A percentile compares a stretch with the other conserved stretches of the same genome.
Conservation (phyloP, 257 asterid species). For the Nicotiana paniculata region DNA sequence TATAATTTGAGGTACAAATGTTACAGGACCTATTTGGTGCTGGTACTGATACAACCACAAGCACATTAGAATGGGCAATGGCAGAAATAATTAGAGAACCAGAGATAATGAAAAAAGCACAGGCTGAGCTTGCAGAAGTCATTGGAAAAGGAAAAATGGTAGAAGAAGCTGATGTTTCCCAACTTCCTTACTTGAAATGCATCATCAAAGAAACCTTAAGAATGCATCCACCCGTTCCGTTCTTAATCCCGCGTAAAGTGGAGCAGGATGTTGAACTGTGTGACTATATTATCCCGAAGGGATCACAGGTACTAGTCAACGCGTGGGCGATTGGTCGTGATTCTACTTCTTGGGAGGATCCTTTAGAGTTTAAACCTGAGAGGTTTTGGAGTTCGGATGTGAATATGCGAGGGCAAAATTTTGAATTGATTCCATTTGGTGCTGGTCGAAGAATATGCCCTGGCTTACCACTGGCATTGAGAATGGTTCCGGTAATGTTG, state of each 20-base stretch:
- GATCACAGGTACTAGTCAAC: conserved; percentile 15
- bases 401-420: neutral
- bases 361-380: conserved; percentile 20
- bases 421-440: conserved; percentile 9
- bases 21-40: conserved; percentile 13
- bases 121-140: conserved; percentile 10
- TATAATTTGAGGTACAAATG: neutral
- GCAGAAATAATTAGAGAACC: conserved; percentile 21
- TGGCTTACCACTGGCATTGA: neutral
- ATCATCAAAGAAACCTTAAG: conserved; percentile 28
- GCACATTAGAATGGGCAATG: conserved; percentile 27
- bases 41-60: conserved; percentile 20
- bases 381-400: neutral
- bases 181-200: conserved; percentile 21
- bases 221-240: conserved; percentile 24
- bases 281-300: neutral
- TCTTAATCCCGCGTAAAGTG: conserved; percentile 13
- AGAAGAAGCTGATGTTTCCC: conserved; percentile 19
- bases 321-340: conserved; percentile 30
- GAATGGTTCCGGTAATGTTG: neutral
- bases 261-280: conserved; percentile 8
- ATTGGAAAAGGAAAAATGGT: conserved; percentile 16
- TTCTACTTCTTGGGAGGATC: conserved; percentile 17
- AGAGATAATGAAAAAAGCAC: conserved; percentile 9
- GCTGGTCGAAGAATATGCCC: conserved; percentile 7